Base-by-base conservation (phyloP, 176 grass and related monocot genomes). In the Lolium rigidum region DNA sequence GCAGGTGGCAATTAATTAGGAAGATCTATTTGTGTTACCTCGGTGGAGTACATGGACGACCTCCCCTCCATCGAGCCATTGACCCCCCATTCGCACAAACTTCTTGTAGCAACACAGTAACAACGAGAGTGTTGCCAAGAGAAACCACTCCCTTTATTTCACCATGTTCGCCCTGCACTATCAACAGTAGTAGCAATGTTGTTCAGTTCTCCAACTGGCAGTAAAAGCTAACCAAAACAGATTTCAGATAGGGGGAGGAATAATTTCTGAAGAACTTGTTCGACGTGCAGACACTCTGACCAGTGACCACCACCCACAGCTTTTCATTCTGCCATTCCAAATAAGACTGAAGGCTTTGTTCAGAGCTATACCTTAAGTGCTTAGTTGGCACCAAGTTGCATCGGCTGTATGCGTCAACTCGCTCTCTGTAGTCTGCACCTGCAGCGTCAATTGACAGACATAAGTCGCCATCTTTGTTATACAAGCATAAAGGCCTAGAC, bases 391-490 rank as follows among this genome's bases (percentile, higher is more conserved):
- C 51, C 69, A 60, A 17, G 35, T 12, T 58, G 50, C 63, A 79
- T 84, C 41, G 9, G 20, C 21, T 39, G 14, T 78, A 78, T 70
- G 38, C 47, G 28, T 6, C 55, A 50, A 62, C 17, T 81, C 79
- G 65, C 84, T 74, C n/a, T n/a, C 64, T 76, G 25, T 56, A 78
- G 59, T 39, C 56, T 77, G 48, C 37, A 87, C 74, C 74, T 24
- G 21, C 25, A 37, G 73, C 1, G 11, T 72, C 79, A 38, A 79
- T 65, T 44, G 80, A 54, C 67, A 66, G 84, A 43, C 85, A 75
- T 48, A 39, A 87, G 85, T 75, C 74, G 20, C 79, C 76, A 80
- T 90, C 85, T 21, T 55, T 55, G 25, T 80, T 80, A 46, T 60
- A 46, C 54, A n/a, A 57, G 7, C 28, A 69, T 74, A 70, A 76